These are phyloP conservation scores for Discostella stelligera DNA, from an alignment of 352 stramenopile genomes.

Conservation along the genomic window DNA sequence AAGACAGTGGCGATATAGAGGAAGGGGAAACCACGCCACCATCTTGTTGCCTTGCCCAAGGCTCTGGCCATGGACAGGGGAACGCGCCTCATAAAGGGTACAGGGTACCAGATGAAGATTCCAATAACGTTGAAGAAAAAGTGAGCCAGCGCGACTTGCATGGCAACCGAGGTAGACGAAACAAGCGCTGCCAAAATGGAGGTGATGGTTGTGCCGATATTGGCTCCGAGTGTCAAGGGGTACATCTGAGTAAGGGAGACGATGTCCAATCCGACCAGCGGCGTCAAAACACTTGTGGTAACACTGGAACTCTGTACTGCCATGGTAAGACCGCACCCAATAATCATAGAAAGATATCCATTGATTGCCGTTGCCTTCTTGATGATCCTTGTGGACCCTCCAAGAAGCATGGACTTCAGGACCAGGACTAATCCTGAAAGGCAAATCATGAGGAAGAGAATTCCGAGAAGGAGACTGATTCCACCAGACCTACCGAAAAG, in stretches of 20 bases:
- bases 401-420: constrained; percentile 82
- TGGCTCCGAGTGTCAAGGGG: constrained; percentile 89
- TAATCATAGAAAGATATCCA: constrained; percentile 87
- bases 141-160: constrained; percentile 89
- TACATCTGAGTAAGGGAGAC: constrained; percentile 86
- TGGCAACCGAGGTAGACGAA: constrained; percentile 81
- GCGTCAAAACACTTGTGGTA: constrained; percentile 88
- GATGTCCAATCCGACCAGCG: constrained; percentile 87
- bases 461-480: constrained; percentile 69
- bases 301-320: constrained; percentile 89
- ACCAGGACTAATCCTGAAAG: constrained; percentile 76
- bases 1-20: constrained; percentile 80
- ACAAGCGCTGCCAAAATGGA: constrained; percentile 87
- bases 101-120: constrained; percentile 89
- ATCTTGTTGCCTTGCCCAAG: constrained; percentile 76
- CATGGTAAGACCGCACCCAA: constrained; percentile 87
- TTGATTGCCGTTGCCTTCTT: constrained; percentile 88
- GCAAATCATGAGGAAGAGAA: constrained; percentile 76
- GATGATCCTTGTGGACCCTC: constrained; percentile 86
- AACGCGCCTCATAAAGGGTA: constrained; percentile 86
- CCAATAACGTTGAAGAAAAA: constrained; percentile 91
- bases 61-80: constrained; percentile 82
- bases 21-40: constrained; percentile 67
- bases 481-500: constrained; percentile 44
- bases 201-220: constrained; percentile 89